phyloP scores from a whole-genome alignment of 1,284 basidiomycete genomes.

The Cryptococcus maquisensis region DNA sequence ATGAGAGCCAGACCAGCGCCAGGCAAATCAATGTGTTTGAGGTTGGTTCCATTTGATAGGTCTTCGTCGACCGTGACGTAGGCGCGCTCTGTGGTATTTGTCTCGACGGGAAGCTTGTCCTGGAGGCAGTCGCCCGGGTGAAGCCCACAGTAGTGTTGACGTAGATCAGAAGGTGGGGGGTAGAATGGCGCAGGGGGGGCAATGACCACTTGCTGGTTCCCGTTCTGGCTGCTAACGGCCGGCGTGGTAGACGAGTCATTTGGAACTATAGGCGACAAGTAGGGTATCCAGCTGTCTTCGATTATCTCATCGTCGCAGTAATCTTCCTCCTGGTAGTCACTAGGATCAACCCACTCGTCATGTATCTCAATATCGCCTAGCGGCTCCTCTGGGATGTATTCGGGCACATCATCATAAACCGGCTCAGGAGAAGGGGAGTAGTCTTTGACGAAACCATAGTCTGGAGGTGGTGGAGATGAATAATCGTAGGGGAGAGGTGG shows the following conservation, averaged over 20 bases:
- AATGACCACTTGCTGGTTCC: constrained; percentile 16
- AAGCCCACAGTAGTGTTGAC: constrained; percentile 18
- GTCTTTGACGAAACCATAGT: background rate
- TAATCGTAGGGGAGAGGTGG: background rate
- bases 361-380: constrained; percentile 11
- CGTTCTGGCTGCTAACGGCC: background rate
- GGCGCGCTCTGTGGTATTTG: constrained; percentile 6
- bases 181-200: constrained; percentile 7
- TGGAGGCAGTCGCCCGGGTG: constrained; percentile 12
- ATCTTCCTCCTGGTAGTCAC: background rate
- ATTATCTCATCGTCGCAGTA: constrained; percentile 5
- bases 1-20: constrained; percentile 18
- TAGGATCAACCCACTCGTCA: constrained; percentile 6
- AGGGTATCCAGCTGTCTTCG: constrained; percentile 14
- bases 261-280: background rate
- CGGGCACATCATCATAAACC: background rate
- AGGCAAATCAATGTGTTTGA: constrained; percentile 17
- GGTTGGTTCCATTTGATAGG: constrained; percentile 1
- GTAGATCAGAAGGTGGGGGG: constrained; percentile 13
- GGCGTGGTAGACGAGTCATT: background rate
- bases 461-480: background rate
- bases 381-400: constrained; percentile 1
- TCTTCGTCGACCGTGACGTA: constrained; percentile 7
- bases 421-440: background rate
- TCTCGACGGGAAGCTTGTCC: background rate